Base-by-base conservation (phyloP, 805 yeast genomes). In the Ogataea neopini region DNA sequence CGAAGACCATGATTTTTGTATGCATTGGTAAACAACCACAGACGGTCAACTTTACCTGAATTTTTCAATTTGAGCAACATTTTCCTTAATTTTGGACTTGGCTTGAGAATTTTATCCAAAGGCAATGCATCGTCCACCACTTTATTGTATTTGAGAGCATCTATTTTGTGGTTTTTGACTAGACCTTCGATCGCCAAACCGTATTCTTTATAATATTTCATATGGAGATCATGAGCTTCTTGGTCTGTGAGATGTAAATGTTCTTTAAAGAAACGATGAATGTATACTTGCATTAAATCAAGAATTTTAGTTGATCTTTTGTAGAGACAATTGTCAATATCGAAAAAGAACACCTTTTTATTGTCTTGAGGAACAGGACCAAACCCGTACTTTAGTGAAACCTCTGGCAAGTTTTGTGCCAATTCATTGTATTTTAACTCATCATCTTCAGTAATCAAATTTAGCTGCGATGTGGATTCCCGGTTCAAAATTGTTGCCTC, bases 1-100 rank as follows among this genome's bases (percentile, higher is more conserved):
- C 97, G 75, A 38, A 83, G 59, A 0, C 92, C 99, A 67, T 92
- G 99, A 60, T 81, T 89, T 62, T 84, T 83, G 70, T 92, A 92
- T 1, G 99, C 98, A 64, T 92, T 92, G 4, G 99, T 92, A 60
- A 89, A 86, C 37, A 94, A 75, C 99, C 99, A 92, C 53, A 92
- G 70, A 60, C 83, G 75, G 58, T 83, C 84, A 48, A 84, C 81
- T 52, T 81, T 78, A 1, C 79, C 73, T 10, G 65, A 47, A 28
- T 63, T 57, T 49, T 66, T 73, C 55, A 86, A 54, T 8, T 67
- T 58, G 3, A 76, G 46, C 37, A 86, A 67, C 75, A 81, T 67
- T 20, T 74, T 66, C 50, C 91, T 72, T 46, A 84, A 68, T 33
- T 68, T 63, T 4, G 65, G 66, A 56, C 85, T 81, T 38, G 91